These are phyloP conservation scores for Rosa multiflora DNA, from an alignment of 306 rosid species.

Conservation along the genomic window DNA sequence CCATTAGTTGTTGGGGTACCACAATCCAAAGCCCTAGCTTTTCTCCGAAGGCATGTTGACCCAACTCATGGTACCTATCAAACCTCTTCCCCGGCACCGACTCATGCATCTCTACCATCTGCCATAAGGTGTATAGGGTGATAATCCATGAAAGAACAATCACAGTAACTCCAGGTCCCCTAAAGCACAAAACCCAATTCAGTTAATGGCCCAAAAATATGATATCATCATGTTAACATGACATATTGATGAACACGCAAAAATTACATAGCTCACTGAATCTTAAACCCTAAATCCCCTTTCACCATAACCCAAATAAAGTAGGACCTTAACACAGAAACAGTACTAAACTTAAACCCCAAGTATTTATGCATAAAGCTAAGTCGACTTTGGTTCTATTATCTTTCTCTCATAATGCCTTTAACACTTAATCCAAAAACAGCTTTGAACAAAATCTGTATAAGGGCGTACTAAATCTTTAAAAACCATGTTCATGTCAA, in stretches of 20 bases:
- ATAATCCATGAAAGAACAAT: slow-evolving; percentile 43
- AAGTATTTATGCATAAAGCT: not conserved
- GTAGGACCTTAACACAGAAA: not conserved
- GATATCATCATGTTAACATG: not conserved
- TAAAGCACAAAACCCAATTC: not conserved
- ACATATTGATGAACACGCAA: too few species aligned
- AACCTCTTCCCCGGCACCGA: slow-evolving; percentile 41
- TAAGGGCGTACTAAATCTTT: not conserved
- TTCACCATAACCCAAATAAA: not conserved
- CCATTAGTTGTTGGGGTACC: slow-evolving; percentile 46
- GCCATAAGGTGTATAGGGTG: slow-evolving; percentile 46
- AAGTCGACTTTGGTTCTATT: not conserved
- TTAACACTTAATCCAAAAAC: not conserved
- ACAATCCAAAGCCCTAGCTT: slow-evolving; percentile 41
- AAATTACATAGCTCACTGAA: not conserved
- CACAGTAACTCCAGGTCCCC: slow-evolving; percentile 43
- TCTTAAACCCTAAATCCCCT: not conserved
- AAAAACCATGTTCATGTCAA: not conserved
- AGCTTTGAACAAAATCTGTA: not conserved
- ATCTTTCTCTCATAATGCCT: not conserved
- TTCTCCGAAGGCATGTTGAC: slow-evolving; percentile 42
- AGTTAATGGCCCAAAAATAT: not conserved
- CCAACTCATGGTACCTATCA: slow-evolving; percentile 49
- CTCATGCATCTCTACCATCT: slow-evolving; percentile 51
- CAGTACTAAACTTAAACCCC: not conserved